Evolutionary conservation across 1,284 basidiomycete species (phyloP).

Genomic region (Afroboletus lepidellus): DNA sequence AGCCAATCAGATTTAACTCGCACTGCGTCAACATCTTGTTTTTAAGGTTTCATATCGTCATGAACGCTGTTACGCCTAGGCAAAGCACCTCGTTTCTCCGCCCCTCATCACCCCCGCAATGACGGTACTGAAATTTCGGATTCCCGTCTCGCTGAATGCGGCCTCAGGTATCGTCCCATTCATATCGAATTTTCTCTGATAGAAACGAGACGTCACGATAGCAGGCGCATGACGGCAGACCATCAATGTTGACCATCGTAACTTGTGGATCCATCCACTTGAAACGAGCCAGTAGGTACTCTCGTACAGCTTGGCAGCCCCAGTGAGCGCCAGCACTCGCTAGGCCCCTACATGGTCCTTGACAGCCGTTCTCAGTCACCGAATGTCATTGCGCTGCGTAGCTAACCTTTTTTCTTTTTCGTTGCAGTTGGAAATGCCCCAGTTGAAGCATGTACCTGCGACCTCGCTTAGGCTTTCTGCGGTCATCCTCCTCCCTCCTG

Average conservation of each 20-base stretch:
- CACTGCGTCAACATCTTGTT: constrained; percentile 9
- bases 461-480: constrained; percentile 32
- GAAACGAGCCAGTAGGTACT: constrained; percentile 10
- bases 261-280: constrained; percentile 4
- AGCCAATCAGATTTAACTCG: constrained; percentile 21
- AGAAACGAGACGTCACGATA: constrained; percentile 19
- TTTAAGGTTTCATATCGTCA: constrained; percentile 29
- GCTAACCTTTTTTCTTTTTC: constrained; percentile 9
- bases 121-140: constrained; percentile 10
- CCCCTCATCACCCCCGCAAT: constrained; percentile 28
- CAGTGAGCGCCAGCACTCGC: constrained; percentile 1
- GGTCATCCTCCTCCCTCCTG: constrained; percentile 27
- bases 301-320: constrained; percentile 1
- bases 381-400: constrained; percentile 8
- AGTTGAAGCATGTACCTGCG: constrained; percentile 23
- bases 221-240: constrained; percentile 9
- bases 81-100: constrained; percentile 20
- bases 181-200: constrained; percentile 21
- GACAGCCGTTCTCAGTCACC: constrained; percentile 4
- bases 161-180: constrained; percentile 18
- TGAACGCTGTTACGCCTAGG: constrained; percentile 1
- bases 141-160: constrained; percentile 19
- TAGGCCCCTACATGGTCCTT: constrained; percentile 11
- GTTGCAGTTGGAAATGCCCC: constrained; percentile 17
- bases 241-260: constrained; percentile 7